Base-by-base conservation (phyloP, 1,284 basidiomycete genomes). In the Cryptococcus sp. region DNA sequence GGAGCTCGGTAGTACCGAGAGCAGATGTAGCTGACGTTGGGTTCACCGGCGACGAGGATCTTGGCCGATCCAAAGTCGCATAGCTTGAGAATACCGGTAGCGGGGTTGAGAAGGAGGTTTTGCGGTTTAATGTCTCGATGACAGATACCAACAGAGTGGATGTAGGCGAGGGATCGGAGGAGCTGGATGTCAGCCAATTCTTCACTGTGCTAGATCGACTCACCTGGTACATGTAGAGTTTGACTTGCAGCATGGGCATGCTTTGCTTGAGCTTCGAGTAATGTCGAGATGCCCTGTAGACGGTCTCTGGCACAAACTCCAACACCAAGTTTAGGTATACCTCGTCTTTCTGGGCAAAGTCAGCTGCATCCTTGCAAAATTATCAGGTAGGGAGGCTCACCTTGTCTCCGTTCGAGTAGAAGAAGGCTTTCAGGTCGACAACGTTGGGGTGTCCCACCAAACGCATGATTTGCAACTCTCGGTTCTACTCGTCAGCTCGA, bases 221-320 rank as follows among this genome's bases (percentile, higher is more conserved):
- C 43, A 67, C 65, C 54, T 71, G 71, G 59, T 75, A 75, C 71
- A 75, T 74, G 71, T 74, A 75, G 16, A 75, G 63, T 61, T 97
- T 98, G 80, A 99, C 94, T 78, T 97, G 92, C 47, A 97, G 83
- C 84, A 93, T 97, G 24, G 94, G 94, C 90, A 99, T 98, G 53
- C 90, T 88, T 72, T 98, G 95, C 80, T 99, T 99, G 76, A 99
- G 85, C 78, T 98, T 98, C 67, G 93, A 88, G 75, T 97, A 99
- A 77, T 97, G 94, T 68, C 95, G 84, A 65, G 90, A 94, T 35
- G 94, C 93, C 67, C 94, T 88, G 78, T 98, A 98, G 52, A 99
- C 95, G 23, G 94, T 99, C 78, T 98, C 95, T 39, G 94, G 94
- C 40, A 99, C 93, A 74, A 91, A 99, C 82, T 99, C 94, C 66